Base-by-base conservation (phyloP, 805 yeast genomes). In the Candida argentea region DNA sequence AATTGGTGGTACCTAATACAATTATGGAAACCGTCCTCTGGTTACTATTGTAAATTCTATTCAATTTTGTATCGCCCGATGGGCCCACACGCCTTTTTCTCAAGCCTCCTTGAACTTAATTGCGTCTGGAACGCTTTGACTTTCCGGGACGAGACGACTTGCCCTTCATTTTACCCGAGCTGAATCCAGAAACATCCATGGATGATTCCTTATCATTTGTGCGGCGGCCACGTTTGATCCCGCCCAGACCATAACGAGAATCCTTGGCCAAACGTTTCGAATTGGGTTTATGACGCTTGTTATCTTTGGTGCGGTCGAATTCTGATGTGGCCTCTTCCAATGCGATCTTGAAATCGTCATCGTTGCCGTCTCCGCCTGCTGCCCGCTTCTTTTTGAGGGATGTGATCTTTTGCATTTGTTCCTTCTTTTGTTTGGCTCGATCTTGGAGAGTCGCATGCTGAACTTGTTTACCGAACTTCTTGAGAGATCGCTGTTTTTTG, bases 381-480 rank as follows among this genome's bases (percentile, higher is more conserved):
- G 76, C 76, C 61, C 94, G 76, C 73, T 85, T 87, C 52, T 81
- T 77, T 70, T 84, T 85, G 48, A 91, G 70, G n/a, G 82, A 68
- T 57, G 86, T 87, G 55, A 89, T 84, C 63, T 80, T 82, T 14
- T 87, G 95, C 41, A 89, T 58, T 13, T 95, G 76, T 14, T 85
- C 95, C 50, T 73, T 75, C 78, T 89, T 89, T 45, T 86, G 91
- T 64, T 82, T 78, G 52, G 84, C 93, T 61, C 97, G 80, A 45
- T 82, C 84, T 61, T 87, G 95, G 48, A 87, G 67, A 24, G 94
- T 86, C 39, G 84, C 94, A 45, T 82, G 73, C 65, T 87, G 95
- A 18, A 87, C 96, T 65, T 89, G 94, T 61, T 89, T 89, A 59
- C 97, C 97, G 44, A 85, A 89, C 65, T 89, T 89, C 79, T 89